A percentile compares a stretch with the other conserved stretches of the same genome.
Evolutionary conservation across 2,329 filamentous ascomycete genomes (phyloP).

Genomic region (Tolypocladium ovalisporum): DNA sequence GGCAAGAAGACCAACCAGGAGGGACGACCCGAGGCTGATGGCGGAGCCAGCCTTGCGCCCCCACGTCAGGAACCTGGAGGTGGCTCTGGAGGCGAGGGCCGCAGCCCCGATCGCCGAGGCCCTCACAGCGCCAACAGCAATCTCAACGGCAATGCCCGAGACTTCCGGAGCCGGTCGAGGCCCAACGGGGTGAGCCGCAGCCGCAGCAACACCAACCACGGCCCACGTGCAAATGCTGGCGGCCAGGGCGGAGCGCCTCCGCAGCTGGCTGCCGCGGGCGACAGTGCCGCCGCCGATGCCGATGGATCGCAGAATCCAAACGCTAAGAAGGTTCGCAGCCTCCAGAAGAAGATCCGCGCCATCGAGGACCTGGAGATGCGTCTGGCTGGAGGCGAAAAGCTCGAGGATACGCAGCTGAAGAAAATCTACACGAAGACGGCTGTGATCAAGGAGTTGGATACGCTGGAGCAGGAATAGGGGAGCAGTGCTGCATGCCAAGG

Average conservation of each 20-base stretch:
- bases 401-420: conserved; percentile 97
- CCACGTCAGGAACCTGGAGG: conserved; percentile 26
- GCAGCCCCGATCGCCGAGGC: conserved; percentile 57
- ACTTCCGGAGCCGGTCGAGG: conserved; percentile 1
- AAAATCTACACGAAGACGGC: conserved; percentile 86
- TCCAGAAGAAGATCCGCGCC: conserved; percentile 94
- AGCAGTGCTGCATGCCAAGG: conserved; percentile 4
- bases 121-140: conserved; percentile 18
- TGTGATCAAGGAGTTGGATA: conserved; percentile 74
- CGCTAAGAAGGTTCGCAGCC: conserved; percentile 86
- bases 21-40: conserved; percentile 38
- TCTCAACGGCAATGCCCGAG: background rate
- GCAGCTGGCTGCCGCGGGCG: conserved; percentile 27
- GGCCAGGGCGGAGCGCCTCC: conserved; percentile 12
- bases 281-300: conserved; percentile 22
- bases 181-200: conserved; percentile 40
- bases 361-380: conserved; percentile 99
- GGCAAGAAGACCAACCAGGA: conserved; percentile 84
- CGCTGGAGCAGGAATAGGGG: conserved; percentile 27
- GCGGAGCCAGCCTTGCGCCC: conserved; percentile 35
- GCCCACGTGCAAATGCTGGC: conserved; percentile 15
- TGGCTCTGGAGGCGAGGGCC: conserved; percentile 38
- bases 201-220: conserved; percentile 40
- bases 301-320: conserved; percentile 52
- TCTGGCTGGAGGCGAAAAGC: conserved; percentile 83